These are phyloP conservation scores for Apophysomyces sp. DNA, from an alignment of 371 early-diverging fungal species.

Conservation along the genomic window DNA sequence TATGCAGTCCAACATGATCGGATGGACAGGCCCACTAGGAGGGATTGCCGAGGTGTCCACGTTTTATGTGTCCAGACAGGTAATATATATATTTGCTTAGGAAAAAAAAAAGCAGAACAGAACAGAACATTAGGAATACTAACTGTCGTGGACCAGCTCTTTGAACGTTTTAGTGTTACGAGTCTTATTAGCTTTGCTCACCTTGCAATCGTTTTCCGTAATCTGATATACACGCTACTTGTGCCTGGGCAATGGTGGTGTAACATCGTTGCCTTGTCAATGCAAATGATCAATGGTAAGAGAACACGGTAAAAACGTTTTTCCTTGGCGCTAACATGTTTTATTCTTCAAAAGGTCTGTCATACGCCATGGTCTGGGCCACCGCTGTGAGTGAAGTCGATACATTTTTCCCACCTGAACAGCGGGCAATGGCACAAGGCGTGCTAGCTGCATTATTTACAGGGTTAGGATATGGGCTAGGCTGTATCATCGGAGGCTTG, in stretches of 20 bases:
- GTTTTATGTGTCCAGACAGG: slow-evolving; percentile 35
- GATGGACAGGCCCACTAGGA: slow-evolving; percentile 41
- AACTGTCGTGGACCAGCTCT: neutral
- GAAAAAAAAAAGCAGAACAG: neutral
- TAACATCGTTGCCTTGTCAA: slow-evolving; percentile 31
- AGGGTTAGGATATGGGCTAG: slow-evolving; percentile 36
- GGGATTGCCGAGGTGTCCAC: slow-evolving; percentile 36
- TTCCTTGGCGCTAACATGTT: too few species aligned
- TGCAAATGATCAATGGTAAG: slow-evolving; percentile 45
- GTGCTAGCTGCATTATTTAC: slow-evolving; percentile 34
- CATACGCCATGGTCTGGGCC: slow-evolving; percentile 34
- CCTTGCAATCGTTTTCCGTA: slow-evolving; percentile 35
- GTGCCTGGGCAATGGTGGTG: slow-evolving; percentile 28
- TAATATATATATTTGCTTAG: neutral
- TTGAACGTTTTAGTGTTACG: slow-evolving; percentile 37
- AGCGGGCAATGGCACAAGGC: slow-evolving; percentile 40
- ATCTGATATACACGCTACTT: slow-evolving; percentile 33
- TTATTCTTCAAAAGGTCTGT: slow-evolving; percentile 5
- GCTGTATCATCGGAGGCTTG: slow-evolving; percentile 33
- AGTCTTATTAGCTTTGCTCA: slow-evolving; percentile 43
- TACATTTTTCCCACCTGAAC: slow-evolving; percentile 35
- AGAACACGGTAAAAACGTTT: too few species aligned
- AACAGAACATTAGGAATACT: neutral
- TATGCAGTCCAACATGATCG: slow-evolving; percentile 27
- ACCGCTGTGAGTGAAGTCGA: slow-evolving; percentile 42